Evolutionary conservation across 371 early-diverging fungal genomes (phyloP).

Genomic region (Mucor irregularis): DNA sequence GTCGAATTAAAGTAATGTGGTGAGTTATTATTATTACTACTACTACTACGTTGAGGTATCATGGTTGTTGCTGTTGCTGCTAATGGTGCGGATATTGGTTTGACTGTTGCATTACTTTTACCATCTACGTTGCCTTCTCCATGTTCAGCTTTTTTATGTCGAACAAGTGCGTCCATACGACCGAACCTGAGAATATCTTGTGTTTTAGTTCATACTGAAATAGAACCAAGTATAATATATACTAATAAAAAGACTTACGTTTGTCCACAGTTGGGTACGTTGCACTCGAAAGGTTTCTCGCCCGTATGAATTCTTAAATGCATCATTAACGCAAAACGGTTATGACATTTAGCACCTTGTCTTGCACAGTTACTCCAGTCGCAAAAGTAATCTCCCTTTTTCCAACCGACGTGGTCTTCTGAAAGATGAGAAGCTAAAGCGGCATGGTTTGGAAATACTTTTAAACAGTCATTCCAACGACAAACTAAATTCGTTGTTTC

Average conservation of each 20-base stretch:
- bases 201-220: too few relatives aligned
- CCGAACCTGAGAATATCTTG: slow-evolving; percentile 41
- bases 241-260: slow-evolving; percentile 27
- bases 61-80: neutral
- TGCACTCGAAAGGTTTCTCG: slow-evolving; percentile 69
- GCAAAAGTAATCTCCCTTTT: slow-evolving; percentile 61
- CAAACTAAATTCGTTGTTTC: slow-evolving; percentile 25
- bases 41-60: neutral
- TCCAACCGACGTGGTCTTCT: slow-evolving; percentile 70
- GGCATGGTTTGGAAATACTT: slow-evolving; percentile 38
- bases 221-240: neutral
- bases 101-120: too few relatives aligned
- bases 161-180: slow-evolving; percentile 43
- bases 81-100: neutral
- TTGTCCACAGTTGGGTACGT: slow-evolving; percentile 38
- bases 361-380: slow-evolving; percentile 65
- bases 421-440: slow-evolving; percentile 58
- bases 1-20: too few relatives aligned
- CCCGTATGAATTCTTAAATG: slow-evolving; percentile 72
- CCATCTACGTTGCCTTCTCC: slow-evolving; percentile 18
- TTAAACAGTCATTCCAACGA: slow-evolving; percentile 54
- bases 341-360: slow-evolving; percentile 60
- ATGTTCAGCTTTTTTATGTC: slow-evolving; percentile 40
- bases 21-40: neutral
- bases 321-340: slow-evolving; percentile 66